Conservation (phyloP, 2,329 filamentous ascomycete genomes). For the Fusarium guadeloupense region DNA sequence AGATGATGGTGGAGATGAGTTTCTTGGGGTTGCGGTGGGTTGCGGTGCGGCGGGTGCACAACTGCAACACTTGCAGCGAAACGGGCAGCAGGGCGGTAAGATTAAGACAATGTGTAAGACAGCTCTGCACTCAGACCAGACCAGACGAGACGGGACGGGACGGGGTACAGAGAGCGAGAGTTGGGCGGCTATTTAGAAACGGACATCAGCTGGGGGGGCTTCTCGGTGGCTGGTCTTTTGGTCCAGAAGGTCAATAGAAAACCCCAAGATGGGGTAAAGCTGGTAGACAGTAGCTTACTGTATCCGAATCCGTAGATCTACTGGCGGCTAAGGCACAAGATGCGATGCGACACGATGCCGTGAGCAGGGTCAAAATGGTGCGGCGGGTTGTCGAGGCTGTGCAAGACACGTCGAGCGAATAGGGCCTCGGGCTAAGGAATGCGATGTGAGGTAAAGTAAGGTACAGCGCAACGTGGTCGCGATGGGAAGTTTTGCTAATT, state of each 20-base stretch:
- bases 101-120: conserved; percentile 15
- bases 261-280: conserved; percentile 11
- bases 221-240: conserved; percentile 24
- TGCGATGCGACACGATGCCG: neutral
- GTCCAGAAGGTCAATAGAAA: conserved; percentile 36
- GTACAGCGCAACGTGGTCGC: conserved; percentile 3
- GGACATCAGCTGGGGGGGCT: neutral
- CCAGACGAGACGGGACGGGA: neutral
- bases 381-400: conserved; percentile 36
- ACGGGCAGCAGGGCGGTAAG: conserved; percentile 22
- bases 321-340: conserved; percentile 20
- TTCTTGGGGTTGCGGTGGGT: conserved; percentile 19
- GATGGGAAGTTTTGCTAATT: conserved; percentile 35
- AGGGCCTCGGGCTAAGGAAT: conserved; percentile 19
- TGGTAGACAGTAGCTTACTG: neutral
- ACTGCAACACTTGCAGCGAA: conserved; percentile 5
- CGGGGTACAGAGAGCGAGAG: neutral
- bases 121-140: conserved; percentile 6
- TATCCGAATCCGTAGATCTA: neutral
- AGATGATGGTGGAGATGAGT: conserved; percentile 37
- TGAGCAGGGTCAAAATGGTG: conserved; percentile 13
- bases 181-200: conserved; percentile 8
- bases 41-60: conserved; percentile 27
- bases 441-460: conserved; percentile 1
- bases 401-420: conserved; percentile 41